These are phyloP conservation scores for Isoetes taiwanensis DNA, from an alignment of 75 land plant genomes.

Conservation along the genomic window DNA sequence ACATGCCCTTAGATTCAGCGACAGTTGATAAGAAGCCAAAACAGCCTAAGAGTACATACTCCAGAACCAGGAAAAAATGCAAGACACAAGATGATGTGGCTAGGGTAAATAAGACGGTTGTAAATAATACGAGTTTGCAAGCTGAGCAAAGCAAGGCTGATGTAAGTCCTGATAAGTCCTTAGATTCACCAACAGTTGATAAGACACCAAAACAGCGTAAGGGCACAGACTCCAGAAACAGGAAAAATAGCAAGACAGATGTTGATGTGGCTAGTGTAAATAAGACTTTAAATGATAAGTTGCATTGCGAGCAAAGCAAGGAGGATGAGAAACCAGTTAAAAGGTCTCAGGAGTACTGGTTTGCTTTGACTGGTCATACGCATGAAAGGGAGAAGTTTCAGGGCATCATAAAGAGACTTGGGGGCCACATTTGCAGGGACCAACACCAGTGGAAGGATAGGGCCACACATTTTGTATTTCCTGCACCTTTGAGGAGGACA, in stretches of 20 bases:
- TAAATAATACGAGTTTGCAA: not conserved
- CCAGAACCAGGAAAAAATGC: too few relatives aligned
- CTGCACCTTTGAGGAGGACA: slow-evolving; percentile 63
- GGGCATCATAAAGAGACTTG: slow-evolving; percentile 33
- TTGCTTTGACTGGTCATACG: slow-evolving; percentile 61
- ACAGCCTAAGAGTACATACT: too few relatives aligned
- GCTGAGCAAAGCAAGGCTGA: not conserved
- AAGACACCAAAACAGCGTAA: slow-evolving; percentile 7
- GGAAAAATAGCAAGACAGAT: not conserved
- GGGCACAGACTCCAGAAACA: not conserved
- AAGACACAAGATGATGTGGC: too few relatives aligned
- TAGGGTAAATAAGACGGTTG: not conserved
- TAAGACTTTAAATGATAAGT: not conserved
- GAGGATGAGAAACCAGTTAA: not conserved
- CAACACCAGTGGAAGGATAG: slow-evolving; percentile 78
- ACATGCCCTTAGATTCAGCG: too few relatives aligned
- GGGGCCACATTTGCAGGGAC: slow-evolving; percentile 51
- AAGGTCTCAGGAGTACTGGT: slow-evolving; percentile 17
- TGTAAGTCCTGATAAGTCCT: not conserved
- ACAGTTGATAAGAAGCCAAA: too few relatives aligned
- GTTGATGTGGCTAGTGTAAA: not conserved
- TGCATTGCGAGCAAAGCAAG: not conserved
- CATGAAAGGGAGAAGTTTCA: slow-evolving; percentile 52
- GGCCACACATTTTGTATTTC: slow-evolving; percentile 65
- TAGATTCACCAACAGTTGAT: not conserved